phyloP scores from a whole-genome alignment of 148 eudicot species.

The Camellia sinensis region DNA sequence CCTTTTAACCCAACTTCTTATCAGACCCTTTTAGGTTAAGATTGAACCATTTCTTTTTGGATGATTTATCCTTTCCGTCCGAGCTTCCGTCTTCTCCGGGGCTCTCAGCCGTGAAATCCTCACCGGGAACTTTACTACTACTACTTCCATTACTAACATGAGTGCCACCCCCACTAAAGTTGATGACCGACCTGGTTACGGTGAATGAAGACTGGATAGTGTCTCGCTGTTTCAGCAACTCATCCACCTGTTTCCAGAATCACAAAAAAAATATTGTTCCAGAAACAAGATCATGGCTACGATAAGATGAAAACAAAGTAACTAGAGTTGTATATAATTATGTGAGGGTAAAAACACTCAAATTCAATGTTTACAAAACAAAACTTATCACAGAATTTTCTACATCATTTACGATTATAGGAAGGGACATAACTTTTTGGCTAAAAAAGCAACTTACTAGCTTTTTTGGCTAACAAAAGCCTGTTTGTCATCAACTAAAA shows the following conservation, averaged over 20 bases:
- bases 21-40: constrained; percentile 79
- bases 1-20: constrained; percentile 30
- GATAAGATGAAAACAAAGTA: background rate
- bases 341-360: background rate
- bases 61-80: constrained; percentile 74
- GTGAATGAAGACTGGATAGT: constrained; percentile 80
- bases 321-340: background rate
- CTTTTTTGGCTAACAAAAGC: no score
- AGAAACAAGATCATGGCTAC: background rate
- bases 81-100: constrained; percentile 76
- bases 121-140: constrained; percentile 54
- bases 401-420: background rate
- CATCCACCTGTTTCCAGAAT: constrained; percentile 69
- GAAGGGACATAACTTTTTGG: background rate
- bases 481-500: no score
- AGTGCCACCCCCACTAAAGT: constrained; percentile 20
- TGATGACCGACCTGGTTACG: constrained; percentile 39
- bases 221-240: constrained; percentile 85
- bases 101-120: constrained; percentile 61
- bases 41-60: constrained; percentile 87
- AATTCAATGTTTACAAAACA: background rate
- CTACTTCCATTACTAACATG: constrained; percentile 59
- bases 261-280: background rate
- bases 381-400: background rate
- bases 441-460: background rate